A percentile compares a stretch with the other conserved stretches of the same genome.
Evolutionary conservation across 2,329 filamentous ascomycete species (phyloP).

Genomic region (Raffaelea arxii): DNA sequence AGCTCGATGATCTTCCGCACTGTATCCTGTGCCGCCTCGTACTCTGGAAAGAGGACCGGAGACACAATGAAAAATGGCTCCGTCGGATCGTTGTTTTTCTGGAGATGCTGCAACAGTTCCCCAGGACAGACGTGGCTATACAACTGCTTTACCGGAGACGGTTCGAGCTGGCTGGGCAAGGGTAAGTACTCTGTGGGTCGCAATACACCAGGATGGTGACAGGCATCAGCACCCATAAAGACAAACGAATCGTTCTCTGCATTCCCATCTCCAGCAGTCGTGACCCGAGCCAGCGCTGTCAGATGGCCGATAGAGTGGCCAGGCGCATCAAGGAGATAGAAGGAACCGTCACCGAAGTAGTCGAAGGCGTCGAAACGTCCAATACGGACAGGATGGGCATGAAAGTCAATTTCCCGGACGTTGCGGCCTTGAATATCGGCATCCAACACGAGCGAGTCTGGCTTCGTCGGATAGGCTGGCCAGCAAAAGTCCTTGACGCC

Average conservation of each 20-base stretch:
- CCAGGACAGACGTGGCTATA: too few species aligned
- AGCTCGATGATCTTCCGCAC: too few species aligned
- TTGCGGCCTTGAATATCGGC: constrained; percentile 7
- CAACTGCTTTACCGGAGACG: too few species aligned
- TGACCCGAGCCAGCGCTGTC: constrained; percentile 26
- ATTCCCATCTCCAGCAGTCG: too few species aligned
- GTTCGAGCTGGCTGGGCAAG: too few species aligned
- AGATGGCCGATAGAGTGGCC: constrained; percentile 18
- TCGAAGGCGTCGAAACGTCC: constrained; percentile 16
- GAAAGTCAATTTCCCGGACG: constrained; percentile 15
- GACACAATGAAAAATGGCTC: too few species aligned
- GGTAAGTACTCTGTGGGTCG: constrained; percentile 24
- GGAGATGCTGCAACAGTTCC: too few species aligned
- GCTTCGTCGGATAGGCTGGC: constrained; percentile 14
- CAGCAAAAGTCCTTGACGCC: constrained; percentile 13
- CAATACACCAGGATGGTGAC: constrained; percentile 28
- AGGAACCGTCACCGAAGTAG: constrained; percentile 16
- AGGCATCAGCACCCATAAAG: constrained; percentile 32
- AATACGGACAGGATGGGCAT: constrained; percentile 10
- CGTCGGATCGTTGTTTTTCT: too few species aligned
- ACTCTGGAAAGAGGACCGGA: too few species aligned
- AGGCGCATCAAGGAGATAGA: constrained; percentile 15
- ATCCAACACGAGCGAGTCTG: constrained; percentile 10
- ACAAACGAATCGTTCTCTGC: constrained; percentile 27
- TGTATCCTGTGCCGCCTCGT: too few species aligned